Base-by-base conservation (phyloP, 371 early-diverging fungal genomes). In the Dinochytrium kinnereticum region DNA sequence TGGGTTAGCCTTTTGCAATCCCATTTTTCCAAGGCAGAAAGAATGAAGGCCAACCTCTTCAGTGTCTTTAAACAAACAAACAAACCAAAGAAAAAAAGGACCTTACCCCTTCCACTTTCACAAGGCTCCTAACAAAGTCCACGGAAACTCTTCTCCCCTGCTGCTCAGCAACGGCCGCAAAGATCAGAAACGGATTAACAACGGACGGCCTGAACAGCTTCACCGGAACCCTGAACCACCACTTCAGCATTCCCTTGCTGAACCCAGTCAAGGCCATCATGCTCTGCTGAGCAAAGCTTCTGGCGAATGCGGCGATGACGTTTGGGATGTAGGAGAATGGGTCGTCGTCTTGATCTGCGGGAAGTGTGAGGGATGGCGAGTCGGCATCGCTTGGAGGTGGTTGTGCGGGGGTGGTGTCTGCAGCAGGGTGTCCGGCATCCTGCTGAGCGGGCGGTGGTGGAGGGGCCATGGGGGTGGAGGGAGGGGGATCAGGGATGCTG, bases 141-240 rank as follows among this genome's bases (percentile, higher is more conserved):
- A 75, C 44, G 1, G 57, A 33, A 3, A 69, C 57, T 49, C 64
- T 64, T 40, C 70, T 50, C 15, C 80, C 82, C 17, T 80, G 69
- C 38, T 50, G 49, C 31, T 28, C 71, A n/a, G 85, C 83, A 77
- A 82, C 78, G 33, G 64, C 34, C 21, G 69, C 53, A 10, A 85
- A 66, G 36, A 82, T 77, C 53, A 78, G 28, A 75, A 77, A 81
- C 15, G 85, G 85, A 66, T 81, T 85, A 66, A 85, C 79, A 3
- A 78, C 74, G 64, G 74, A 72, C 5, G 82, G 82, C 0, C 81
- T 68, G 51, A 83, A 81, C 2, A 81, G 66, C 66, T 83, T 81
- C 24, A 80, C 67, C 5, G 80, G 80, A 19, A 78, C 68, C 31
- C 70, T 24, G 49, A 81, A 77, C 76, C 75, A 76, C 76, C 74